Base-by-base conservation (phyloP, 1,284 basidiomycete genomes). In the Cryptococcus sp. region DNA sequence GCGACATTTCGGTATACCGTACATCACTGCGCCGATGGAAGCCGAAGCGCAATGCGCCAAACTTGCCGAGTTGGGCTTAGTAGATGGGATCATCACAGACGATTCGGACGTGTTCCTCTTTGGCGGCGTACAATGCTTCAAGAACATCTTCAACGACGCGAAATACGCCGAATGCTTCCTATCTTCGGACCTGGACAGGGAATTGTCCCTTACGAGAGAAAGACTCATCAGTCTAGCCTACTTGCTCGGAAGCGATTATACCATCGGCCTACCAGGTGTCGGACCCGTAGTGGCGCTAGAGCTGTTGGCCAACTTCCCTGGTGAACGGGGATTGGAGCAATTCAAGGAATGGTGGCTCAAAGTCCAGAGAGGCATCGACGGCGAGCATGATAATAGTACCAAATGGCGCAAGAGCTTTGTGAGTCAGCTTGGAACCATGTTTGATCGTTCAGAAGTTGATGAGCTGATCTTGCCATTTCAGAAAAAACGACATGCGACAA, bases 81-180 rank as follows among this genome's bases (percentile, higher is more conserved):
- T 97, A 40, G 93, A 99, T 68, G 96, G 96, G 0, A 90, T 99
- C 65, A 99, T 99, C 76, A 99, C 96, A 0, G 96, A 99, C 78
- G 96, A 99, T 78, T 96, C 93, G 17, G 96, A 99, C 71, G 93
- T 99, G 39, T 99, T 99, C 78, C 86, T 99, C 47, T 99, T 99
- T 67, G 95, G 96, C 35, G 95, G 91, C 17, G 82, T 85, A 59
- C 87, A 92, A 27, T 91, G 99, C 46, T 97, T 90, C 83, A 96
- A 96, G 79, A 97, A 99, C 78, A 96, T 99, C 89, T 99, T 99
- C 82, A 98, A 98, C 78, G 93, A 98, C 79, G 90, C 91, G 60
- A 98, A 97, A 82, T 96, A 92, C 10, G 95, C 98, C 58, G 95
- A 99, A 78, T 94, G 93, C 72, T 99, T 96, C 80, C 80, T 96